Evolutionary conservation across 2,329 filamentous ascomycete genomes (phyloP), one percentile per base, ranked within the genome.

Genomic region (Lachnellula occidentalis): DNA sequence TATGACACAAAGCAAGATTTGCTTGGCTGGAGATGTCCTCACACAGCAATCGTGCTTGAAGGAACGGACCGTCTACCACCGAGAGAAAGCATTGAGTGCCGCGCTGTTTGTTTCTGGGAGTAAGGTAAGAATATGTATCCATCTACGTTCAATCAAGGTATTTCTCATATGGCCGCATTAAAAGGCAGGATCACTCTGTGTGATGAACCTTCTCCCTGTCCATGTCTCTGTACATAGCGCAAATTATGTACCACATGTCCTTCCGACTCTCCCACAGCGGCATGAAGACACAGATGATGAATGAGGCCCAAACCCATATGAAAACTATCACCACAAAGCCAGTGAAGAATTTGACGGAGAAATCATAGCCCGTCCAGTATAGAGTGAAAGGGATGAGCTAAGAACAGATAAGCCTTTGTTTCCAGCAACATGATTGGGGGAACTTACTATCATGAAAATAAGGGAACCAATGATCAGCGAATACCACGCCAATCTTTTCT

Each of bases 211-310:
- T 53, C 17, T 46, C 9, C n/a, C 51, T 31, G 14, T 17, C 21
- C 8, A 42, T 11, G 31, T 53, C 50, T 9, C 43, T 9, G 19
- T 36, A 48, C 43, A 53, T 53, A 17, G 50, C 50, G 5, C 37
- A 27, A 11, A 19, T 17, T 27, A 53, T 53, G 31, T 53, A 53
- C 50, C 42, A 53, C 34, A 53, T 53, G 39, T 53, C 50, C 21
- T 37, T 53, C 14, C 43, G 19, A 7, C 50, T 53, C 22, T 53
- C 50, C 50, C 43, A 53, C 7, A 48, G 31, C n/a, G 50, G 50
- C 50, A 53, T 39, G n/a, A 53, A 39, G 12, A 53, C 43, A 14
- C 50, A 53, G 22, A 53, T 48, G 15, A 48, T 34, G 19, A 45
- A 53, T 14, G 50, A 48, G 8, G 34, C 22, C 50, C 50, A 53